These are phyloP conservation scores for Steccherinum ochraceum DNA, from an alignment of 768 basidiomycete genomes.

Conservation along the genomic window DNA sequence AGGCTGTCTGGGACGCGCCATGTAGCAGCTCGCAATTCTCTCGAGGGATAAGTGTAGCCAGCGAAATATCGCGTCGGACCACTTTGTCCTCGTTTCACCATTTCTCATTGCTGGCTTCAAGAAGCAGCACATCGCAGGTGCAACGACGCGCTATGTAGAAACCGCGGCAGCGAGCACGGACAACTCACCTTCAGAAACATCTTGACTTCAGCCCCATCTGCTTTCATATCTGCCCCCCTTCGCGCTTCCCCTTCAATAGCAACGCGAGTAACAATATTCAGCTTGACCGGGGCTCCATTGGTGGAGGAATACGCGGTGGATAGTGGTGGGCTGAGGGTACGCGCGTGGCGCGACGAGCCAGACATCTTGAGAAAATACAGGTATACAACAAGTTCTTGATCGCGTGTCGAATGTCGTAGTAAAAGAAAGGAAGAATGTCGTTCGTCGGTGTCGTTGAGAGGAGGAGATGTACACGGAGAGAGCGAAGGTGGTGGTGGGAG, in stretches of 20 bases:
- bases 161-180: no score
- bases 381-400: neutral
- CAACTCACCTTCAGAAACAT: slow-evolving; percentile 69
- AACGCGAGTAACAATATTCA: slow-evolving; percentile 68
- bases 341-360: slow-evolving; percentile 17
- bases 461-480: neutral
- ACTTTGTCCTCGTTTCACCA: no score
- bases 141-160: no score
- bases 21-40: no score
- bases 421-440: neutral
- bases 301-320: slow-evolving; percentile 19
- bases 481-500: neutral
- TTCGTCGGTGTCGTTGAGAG: neutral
- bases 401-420: no score
- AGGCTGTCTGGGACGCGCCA: no score
- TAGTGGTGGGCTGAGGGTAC: slow-evolving; percentile 26
- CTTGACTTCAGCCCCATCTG: slow-evolving; percentile 60
- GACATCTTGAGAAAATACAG: slow-evolving; percentile 5
- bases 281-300: slow-evolving; percentile 29
- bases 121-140: no score
- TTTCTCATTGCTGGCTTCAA: no score
- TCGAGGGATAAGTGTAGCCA: no score
- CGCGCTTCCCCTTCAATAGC: slow-evolving; percentile 71
- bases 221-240: slow-evolving; percentile 53
- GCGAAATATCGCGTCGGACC: no score